These are phyloP conservation scores for Aspergillus haitiensis DNA, from an alignment of 495 filamentous ascomycete genomes.

Conservation along the genomic window DNA sequence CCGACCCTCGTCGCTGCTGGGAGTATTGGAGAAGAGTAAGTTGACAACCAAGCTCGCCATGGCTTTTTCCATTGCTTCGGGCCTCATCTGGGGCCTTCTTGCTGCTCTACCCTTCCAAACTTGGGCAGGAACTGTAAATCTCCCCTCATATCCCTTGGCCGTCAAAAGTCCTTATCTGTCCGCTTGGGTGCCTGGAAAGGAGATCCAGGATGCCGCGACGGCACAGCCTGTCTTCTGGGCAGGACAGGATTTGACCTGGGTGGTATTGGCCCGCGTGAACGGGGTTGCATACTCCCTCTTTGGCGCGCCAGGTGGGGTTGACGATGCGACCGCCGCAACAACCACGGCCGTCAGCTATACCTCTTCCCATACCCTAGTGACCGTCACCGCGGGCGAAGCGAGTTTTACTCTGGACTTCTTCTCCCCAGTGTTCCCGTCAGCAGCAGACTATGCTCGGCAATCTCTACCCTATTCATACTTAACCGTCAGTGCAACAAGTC, in stretches of 20 bases:
- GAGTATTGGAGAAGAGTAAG: too few species aligned
- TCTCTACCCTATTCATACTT: neutral
- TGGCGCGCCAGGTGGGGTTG: neutral
- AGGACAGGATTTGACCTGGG: neutral
- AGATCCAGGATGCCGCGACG: neutral
- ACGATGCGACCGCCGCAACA: neutral
- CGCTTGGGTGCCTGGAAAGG: neutral
- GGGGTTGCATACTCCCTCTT: neutral
- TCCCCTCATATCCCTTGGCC: neutral
- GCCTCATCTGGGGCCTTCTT: too few species aligned
- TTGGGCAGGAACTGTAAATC: neutral
- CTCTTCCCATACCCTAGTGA: neutral
- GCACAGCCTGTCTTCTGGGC: neutral
- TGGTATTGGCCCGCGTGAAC: neutral
- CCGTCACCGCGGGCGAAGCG: neutral
- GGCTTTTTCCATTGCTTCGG: too few species aligned
- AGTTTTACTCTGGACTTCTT: neutral
- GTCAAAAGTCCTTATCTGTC: neutral
- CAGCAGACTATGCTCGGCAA: neutral
- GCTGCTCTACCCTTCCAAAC: too few species aligned
- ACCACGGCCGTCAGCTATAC: neutral
- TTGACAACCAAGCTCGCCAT: too few species aligned
- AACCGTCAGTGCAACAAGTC: neutral
- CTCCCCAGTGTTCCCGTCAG: neutral
- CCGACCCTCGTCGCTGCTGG: too few species aligned